These are phyloP conservation scores for Abortiporus biennis DNA, from an alignment of 1,284 basidiomycete genomes.

Conservation along the genomic window DNA sequence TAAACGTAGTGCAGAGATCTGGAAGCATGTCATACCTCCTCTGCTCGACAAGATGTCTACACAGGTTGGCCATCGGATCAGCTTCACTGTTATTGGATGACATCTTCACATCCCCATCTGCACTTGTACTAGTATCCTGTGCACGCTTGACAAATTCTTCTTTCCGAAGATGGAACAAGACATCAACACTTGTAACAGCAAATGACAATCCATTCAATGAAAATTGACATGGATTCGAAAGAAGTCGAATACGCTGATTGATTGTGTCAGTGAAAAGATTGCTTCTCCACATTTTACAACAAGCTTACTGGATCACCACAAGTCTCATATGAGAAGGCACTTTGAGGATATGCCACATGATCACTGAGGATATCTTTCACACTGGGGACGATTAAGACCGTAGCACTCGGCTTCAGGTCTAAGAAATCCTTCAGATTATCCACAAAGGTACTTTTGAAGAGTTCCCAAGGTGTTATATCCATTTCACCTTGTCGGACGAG, in stretches of 20 bases:
- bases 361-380: slow-evolving; percentile 75
- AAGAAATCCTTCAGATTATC: slow-evolving; percentile 56
- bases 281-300: background rate
- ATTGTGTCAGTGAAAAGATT: background rate
- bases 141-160: slow-evolving; percentile 79
- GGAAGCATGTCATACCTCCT: slow-evolving; percentile 51
- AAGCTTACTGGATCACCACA: slow-evolving; percentile 41
- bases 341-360: slow-evolving; percentile 88
- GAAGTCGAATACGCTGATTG: slow-evolving; percentile 54
- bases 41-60: slow-evolving; percentile 81
- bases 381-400: slow-evolving; percentile 77
- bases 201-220: slow-evolving; percentile 82
- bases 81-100: too few relatives aligned
- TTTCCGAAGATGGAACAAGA: slow-evolving; percentile 82
- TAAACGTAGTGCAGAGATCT: background rate
- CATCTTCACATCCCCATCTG: slow-evolving; percentile 36
- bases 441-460: slow-evolving; percentile 70
- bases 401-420: slow-evolving; percentile 58
- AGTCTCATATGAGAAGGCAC: slow-evolving; percentile 49
- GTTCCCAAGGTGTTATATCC: slow-evolving; percentile 53
- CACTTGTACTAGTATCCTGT: slow-evolving; percentile 54
- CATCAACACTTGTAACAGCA: slow-evolving; percentile 77
- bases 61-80: slow-evolving; percentile 76
- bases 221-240: slow-evolving; percentile 88
- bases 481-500: slow-evolving; percentile 68